Conservation (phyloP, 164 flowering plant species). For the Aristolochia fimbriata region DNA sequence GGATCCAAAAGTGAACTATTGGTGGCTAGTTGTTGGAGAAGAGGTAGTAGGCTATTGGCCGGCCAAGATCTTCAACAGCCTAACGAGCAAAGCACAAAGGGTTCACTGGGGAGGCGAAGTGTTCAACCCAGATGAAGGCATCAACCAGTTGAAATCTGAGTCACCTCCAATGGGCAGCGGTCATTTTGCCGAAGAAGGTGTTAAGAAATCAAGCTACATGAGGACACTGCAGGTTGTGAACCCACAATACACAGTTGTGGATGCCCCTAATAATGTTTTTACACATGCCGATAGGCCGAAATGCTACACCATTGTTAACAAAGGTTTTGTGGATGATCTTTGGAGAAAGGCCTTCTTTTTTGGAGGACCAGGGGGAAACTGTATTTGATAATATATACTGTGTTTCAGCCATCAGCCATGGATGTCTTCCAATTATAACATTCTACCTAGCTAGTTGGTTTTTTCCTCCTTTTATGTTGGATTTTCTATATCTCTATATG, state of each 20-base stretch:
- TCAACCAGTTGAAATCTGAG: neutral
- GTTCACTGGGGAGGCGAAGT: neutral
- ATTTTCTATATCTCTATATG: too few relatives aligned
- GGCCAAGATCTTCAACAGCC: neutral
- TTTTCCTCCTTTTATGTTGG: too few relatives aligned
- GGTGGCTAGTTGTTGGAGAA: neutral
- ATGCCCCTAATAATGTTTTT: neutral
- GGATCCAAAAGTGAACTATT: neutral
- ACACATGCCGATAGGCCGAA: neutral
- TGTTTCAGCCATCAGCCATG: too few relatives aligned
- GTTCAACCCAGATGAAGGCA: neutral
- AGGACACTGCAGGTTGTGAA: neutral
- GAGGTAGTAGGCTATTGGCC: neutral
- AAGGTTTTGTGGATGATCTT: neutral
- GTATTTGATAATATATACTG: too few relatives aligned
- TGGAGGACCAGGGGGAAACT: too few relatives aligned
- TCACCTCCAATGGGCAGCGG: neutral
- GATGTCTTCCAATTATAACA: too few relatives aligned
- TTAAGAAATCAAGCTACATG: neutral
- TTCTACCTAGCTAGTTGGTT: too few relatives aligned
- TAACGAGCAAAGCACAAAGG: neutral
- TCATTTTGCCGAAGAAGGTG: neutral
- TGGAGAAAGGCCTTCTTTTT: too few relatives aligned
- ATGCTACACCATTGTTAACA: neutral
- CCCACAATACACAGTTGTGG: neutral